Evolutionary conservation across 768 basidiomycete species (phyloP).

Genomic region (Mrakia gelida): DNA sequence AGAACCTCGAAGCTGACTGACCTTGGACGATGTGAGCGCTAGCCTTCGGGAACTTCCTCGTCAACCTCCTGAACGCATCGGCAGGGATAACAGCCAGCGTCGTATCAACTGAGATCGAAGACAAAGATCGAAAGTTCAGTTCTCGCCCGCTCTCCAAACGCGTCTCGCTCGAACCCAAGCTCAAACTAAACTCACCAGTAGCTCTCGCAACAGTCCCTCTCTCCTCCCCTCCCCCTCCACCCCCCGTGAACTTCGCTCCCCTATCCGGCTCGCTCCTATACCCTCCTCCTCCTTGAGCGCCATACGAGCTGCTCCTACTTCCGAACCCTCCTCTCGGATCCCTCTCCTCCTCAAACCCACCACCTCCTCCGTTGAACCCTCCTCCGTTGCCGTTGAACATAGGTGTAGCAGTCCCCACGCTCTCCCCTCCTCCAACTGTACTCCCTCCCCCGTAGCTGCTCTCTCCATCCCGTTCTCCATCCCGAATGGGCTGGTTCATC

Average conservation of each 20-base stretch:
- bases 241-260: slow-evolving; percentile 21
- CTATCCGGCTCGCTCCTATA: slow-evolving; percentile 2
- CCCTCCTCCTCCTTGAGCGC: background rate
- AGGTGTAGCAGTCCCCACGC: slow-evolving; percentile 15
- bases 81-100: slow-evolving; percentile 99
- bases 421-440: background rate
- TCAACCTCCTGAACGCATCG: slow-evolving; percentile 87
- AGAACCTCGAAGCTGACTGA: slow-evolving; percentile 41
- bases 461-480: background rate
- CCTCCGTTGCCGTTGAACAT: background rate
- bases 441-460: background rate
- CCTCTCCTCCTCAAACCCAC: background rate
- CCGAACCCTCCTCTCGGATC: background rate
- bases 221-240: slow-evolving; percentile 15
- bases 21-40: slow-evolving; percentile 95
- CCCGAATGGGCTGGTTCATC: background rate
- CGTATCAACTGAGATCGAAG: slow-evolving; percentile 64
- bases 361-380: background rate
- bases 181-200: slow-evolving; percentile 13
- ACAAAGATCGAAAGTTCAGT: background rate
- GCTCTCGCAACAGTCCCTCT: slow-evolving; percentile 81
- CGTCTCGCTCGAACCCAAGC: too few species aligned
- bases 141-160: too few species aligned
- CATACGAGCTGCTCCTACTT: slow-evolving; percentile 15
- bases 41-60: slow-evolving; percentile 94